phyloP scores from a whole-genome alignment of 176 grass and related monocot species.

The Carex pumila region DNA sequence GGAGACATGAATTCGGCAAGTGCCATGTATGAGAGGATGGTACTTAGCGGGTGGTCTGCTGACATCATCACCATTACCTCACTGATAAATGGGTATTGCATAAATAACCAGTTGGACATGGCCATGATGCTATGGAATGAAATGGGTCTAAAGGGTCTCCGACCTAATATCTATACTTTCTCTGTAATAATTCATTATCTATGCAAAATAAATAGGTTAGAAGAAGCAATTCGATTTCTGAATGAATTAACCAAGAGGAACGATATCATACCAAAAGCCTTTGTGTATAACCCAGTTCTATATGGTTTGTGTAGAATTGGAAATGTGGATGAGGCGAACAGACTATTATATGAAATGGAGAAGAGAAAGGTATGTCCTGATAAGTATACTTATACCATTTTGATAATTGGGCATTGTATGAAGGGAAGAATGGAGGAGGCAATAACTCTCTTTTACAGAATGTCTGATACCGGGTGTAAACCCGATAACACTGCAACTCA shows the following conservation, averaged over 20 bases:
- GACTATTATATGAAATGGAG: slow-evolving; percentile 50
- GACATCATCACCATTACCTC: slow-evolving; percentile 93
- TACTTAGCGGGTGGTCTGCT: slow-evolving; percentile 38
- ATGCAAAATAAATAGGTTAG: slow-evolving; percentile 67
- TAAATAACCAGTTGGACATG: slow-evolving; percentile 53
- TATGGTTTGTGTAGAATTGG: slow-evolving; percentile 73
- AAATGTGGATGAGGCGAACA: slow-evolving; percentile 68
- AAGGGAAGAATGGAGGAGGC: slow-evolving; percentile 83
- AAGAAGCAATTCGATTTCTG: slow-evolving; percentile 49
- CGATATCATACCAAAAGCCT: slow-evolving; percentile 60
- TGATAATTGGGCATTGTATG: slow-evolving; percentile 92
- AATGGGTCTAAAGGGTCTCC: slow-evolving; percentile 44
- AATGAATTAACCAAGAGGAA: slow-evolving; percentile 42
- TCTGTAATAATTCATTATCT: slow-evolving; percentile 64
- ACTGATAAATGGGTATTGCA: slow-evolving; percentile 88
- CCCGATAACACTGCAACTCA: slow-evolving; percentile 59
- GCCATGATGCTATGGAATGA: slow-evolving; percentile 67
- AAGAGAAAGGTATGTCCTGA: slow-evolving; percentile 57
- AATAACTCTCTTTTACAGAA: slow-evolving; percentile 53
- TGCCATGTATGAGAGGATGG: slow-evolving; percentile 65
- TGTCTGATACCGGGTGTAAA: slow-evolving; percentile 61
- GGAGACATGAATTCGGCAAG: slow-evolving; percentile 46
- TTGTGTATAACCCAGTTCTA: slow-evolving; percentile 83
- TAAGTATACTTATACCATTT: slow-evolving; percentile 92
- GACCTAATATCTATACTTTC: slow-evolving; percentile 74